A percentile compares a stretch with the other conserved stretches of the same genome.
Evolutionary conservation across 331 rosid species (phyloP).

Genomic region (Rosa hybrid): DNA sequence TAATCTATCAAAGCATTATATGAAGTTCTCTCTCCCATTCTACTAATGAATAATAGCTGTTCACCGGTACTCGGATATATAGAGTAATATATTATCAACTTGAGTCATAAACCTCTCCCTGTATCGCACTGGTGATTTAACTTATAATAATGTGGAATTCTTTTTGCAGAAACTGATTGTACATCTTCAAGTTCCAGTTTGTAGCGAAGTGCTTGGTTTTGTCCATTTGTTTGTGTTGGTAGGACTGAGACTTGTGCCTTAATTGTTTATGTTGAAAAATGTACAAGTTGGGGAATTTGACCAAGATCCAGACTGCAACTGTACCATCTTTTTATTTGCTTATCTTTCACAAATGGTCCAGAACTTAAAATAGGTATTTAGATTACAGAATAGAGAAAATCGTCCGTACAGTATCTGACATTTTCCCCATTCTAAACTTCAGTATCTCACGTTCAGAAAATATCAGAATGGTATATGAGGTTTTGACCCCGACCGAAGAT

Average conservation of each 20-base stretch:
- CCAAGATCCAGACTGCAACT: not conserved
- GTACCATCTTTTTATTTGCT: not conserved
- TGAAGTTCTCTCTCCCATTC: not conserved
- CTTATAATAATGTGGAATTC: not conserved
- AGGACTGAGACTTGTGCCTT: not conserved
- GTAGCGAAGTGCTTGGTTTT: not conserved
- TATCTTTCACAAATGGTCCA: not conserved
- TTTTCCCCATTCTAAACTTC: no score
- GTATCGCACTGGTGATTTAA: not conserved
- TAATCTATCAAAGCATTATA: no score
- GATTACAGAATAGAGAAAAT: no score
- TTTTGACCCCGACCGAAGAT: no score
- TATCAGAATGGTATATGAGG: no score
- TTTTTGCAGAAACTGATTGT: not conserved
- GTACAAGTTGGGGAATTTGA: not conserved
- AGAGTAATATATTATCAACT: not conserved
- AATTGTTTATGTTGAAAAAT: not conserved
- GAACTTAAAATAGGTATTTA: not conserved
- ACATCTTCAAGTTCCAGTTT: not conserved
- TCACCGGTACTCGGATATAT: no score
- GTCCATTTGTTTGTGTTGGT: conserved; percentile 4
- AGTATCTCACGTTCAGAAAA: no score
- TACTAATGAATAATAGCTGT: not conserved
- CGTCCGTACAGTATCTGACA: no score
- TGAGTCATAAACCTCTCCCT: not conserved